phyloP scores from a whole-genome alignment of 1,284 basidiomycete species.

The Thecaphora frezii region DNA sequence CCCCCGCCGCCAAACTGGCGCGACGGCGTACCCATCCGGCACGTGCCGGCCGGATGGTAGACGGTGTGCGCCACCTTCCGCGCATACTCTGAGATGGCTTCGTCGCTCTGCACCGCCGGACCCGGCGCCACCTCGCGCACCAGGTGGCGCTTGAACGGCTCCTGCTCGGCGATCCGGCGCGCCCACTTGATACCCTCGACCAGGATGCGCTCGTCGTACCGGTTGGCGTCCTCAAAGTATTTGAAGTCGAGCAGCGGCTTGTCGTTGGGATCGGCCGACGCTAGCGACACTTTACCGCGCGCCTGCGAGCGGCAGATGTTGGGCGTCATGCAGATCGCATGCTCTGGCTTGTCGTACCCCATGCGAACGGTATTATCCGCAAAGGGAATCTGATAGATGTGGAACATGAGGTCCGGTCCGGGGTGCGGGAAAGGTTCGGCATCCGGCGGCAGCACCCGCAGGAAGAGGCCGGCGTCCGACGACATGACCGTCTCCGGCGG shows the following conservation, averaged over 20 bases:
- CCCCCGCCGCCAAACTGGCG: conserved; percentile 10
- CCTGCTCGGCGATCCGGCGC: conserved; percentile 61
- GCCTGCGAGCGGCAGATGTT: conserved; percentile 62
- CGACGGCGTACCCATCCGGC: conserved; percentile 56
- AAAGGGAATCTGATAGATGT: conserved; percentile 56
- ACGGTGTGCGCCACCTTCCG: conserved; percentile 58
- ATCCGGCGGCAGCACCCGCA: conserved; percentile 42
- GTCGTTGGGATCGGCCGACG: conserved; percentile 60
- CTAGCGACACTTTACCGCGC: conserved; percentile 58
- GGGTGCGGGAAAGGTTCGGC: conserved; percentile 48
- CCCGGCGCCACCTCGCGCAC: conserved; percentile 61
- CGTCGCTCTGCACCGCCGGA: conserved; percentile 53
- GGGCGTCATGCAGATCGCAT: conserved; percentile 61
- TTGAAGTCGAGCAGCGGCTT: conserved; percentile 64
- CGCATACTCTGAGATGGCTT: conserved; percentile 54
- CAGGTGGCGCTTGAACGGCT: conserved; percentile 61
- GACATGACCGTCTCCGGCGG: conserved; percentile 59
- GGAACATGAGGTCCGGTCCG: conserved; percentile 59
- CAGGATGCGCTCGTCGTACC: conserved; percentile 63
- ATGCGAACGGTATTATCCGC: conserved; percentile 56
- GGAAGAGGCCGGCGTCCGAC: conserved; percentile 58
- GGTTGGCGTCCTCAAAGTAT: conserved; percentile 63
- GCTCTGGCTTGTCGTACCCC: conserved; percentile 56
- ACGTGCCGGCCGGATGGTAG: conserved; percentile 59
- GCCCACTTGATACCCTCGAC: conserved; percentile 65